Conservation (phyloP, 1,139 yeast genomes). For the Oligophagozyma castellii region DNA sequence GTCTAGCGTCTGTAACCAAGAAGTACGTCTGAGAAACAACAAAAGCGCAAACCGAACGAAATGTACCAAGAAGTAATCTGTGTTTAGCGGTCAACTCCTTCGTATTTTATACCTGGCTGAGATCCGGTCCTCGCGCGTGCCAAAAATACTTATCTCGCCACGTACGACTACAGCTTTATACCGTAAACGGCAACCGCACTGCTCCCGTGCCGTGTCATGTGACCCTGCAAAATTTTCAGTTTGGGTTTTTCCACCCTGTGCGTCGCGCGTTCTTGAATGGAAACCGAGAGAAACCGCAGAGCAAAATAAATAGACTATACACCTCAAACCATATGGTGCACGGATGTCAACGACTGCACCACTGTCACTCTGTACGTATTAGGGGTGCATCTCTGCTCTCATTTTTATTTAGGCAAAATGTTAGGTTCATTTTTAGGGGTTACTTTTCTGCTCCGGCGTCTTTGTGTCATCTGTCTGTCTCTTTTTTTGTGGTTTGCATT, state of each 20-base stretch:
- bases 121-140: constrained; percentile 69
- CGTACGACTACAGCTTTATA: too few species aligned
- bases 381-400: constrained; percentile 39
- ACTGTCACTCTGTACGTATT: constrained; percentile 56
- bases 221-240: constrained; percentile 59
- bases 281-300: too few species aligned
- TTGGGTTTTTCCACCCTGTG: constrained; percentile 54
- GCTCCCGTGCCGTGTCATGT: constrained; percentile 44
- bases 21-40: too few species aligned
- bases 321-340: too few species aligned
- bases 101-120: constrained; percentile 51
- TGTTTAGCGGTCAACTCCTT: constrained; percentile 56
- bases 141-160: too few species aligned
- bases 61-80: not conserved
- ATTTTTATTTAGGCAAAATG: constrained; percentile 73
- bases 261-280: constrained; percentile 39
- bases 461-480: too few species aligned
- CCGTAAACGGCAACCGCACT: constrained; percentile 55
- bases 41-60: not conserved
- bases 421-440: too few species aligned
- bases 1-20: not conserved
- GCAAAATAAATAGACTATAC: too few species aligned
- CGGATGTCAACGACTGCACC: constrained; percentile 37
- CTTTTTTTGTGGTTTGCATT: too few species aligned
- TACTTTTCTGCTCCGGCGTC: too few species aligned